These are phyloP conservation scores for Erysimum cheiri DNA, from an alignment of 441 rosid genomes.

Conservation along the genomic window DNA sequence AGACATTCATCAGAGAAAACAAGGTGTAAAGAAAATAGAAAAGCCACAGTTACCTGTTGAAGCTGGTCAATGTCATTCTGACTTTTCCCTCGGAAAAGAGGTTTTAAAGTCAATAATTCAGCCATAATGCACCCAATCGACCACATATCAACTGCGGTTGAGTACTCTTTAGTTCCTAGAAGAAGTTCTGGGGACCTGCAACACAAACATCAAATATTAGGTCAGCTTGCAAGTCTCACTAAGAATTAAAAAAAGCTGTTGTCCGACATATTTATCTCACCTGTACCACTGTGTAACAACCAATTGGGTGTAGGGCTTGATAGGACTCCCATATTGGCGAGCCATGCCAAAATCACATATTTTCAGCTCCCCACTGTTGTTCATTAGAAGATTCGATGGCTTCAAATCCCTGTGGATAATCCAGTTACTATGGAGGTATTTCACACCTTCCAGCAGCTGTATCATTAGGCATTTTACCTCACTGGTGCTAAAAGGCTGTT, in stretches of 20 bases:
- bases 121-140: conserved; percentile 96
- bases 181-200: conserved; percentile 91
- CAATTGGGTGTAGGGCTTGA: conserved; percentile 75
- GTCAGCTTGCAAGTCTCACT: conserved; percentile 27
- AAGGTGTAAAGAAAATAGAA: not conserved
- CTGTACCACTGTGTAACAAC: conserved; percentile 91
- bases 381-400: conserved; percentile 80
- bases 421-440: conserved; percentile 93
- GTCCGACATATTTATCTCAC: conserved; percentile 45
- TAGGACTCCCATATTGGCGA: conserved; percentile 82
- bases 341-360: conserved; percentile 90
- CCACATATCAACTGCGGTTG: conserved; percentile 96
- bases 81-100: conserved; percentile 69
- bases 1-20: not conserved
- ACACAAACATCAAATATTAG: not conserved
- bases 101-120: conserved; percentile 71
- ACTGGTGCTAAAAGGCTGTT: conserved; percentile 78
- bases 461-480: conserved; percentile 88
- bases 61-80: conserved; percentile 71
- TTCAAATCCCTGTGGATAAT: conserved; percentile 89
- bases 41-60: conserved; percentile 55
- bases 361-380: conserved; percentile 79
- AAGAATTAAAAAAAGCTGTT: not conserved
- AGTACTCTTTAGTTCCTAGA: conserved; percentile 79
- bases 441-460: conserved; percentile 79